Evolutionary conservation across 768 basidiomycete species (phyloP), one percentile per base, ranked within the genome.

Genomic region (Trametes sanguinea): DNA sequence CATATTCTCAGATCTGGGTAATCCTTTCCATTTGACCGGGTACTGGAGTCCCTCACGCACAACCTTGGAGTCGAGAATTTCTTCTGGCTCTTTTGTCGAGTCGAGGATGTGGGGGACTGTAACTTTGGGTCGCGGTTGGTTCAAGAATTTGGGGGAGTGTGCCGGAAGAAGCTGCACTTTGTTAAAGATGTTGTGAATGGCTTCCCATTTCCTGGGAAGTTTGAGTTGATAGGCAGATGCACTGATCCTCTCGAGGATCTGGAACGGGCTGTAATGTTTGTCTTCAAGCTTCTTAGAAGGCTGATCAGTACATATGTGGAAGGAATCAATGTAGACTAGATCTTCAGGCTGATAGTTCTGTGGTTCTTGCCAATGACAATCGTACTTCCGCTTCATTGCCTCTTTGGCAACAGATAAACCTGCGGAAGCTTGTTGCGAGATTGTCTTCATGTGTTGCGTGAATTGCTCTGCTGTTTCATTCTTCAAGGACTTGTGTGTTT

Each of bases 21-120:
- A 55, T 0, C 67, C 72, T 30, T 71, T 72, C 71, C 73, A 77
- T 16, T 70, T 64, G 4, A 76, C 57, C 0, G 70, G 50, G 37
- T 76, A 76, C 11, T 71, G 59, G 0, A 72, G 16, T 3, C 48
- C 40, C 10, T 59, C 53, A 5, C 65, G n/a, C 0, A 47, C 35
- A 0, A 51, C 29, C 1, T 63, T 52, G 0, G 60, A 64, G 39
- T 74, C 66, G 0, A 71, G 45, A 2, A 75, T 66, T 4, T 68
- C 58, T 29, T 74, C 70, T 33, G 64, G 65, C 29, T 65, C 61
- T 6, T 51, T 39, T 6, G 27, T 45, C 48, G 53, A 33, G 16
- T 65, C 67, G 0, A 55, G 50, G 27, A 65, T 40, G 6, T 68
- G 56, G 3, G 65, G 58, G 3, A 67, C 50, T 5, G 48, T 29